A percentile compares a stretch with the other conserved stretches of the same genome.
phyloP scores from a whole-genome alignment of 2,329 filamentous ascomycete species.

The Talaromyces sp. region DNA sequence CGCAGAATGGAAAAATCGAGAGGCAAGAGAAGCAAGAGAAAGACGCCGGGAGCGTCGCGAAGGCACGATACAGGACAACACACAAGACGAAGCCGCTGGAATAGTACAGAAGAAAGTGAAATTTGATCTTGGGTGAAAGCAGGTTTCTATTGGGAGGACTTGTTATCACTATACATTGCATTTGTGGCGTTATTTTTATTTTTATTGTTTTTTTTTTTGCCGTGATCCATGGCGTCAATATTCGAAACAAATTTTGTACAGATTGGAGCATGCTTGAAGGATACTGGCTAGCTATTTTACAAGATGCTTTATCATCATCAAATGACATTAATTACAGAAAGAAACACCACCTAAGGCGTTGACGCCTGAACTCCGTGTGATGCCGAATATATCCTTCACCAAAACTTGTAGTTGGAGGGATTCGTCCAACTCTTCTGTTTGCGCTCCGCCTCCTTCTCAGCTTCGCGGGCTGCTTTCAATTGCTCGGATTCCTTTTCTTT shows the following conservation, averaged over 20 bases:
- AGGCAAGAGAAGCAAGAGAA: slow-evolving; percentile 55
- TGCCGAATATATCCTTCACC: slow-evolving; percentile 26
- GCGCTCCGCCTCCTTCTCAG: slow-evolving; percentile 32
- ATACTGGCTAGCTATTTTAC: slow-evolving; percentile 11
- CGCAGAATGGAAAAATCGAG: slow-evolving; percentile 54
- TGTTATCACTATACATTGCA: neutral
- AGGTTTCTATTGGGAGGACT: neutral
- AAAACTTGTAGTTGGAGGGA: slow-evolving; percentile 43
- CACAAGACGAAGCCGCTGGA: slow-evolving; percentile 21
- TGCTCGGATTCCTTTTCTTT: slow-evolving; percentile 50
- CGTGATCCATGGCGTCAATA: slow-evolving; percentile 4
- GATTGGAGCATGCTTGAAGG: slow-evolving; percentile 12
- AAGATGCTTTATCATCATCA: slow-evolving; percentile 7
- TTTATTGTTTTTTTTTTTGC: too few species aligned
- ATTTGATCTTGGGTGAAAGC: slow-evolving; percentile 25
- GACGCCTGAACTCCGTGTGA: slow-evolving; percentile 27
- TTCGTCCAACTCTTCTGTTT: slow-evolving; percentile 40
- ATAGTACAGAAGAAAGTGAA: slow-evolving; percentile 37
- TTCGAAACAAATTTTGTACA: slow-evolving; percentile 4
- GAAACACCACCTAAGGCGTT: slow-evolving; percentile 10
- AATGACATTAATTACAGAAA: slow-evolving; percentile 1
- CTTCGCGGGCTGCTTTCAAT: slow-evolving; percentile 31
- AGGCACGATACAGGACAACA: slow-evolving; percentile 21
- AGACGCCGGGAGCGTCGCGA: slow-evolving; percentile 50
- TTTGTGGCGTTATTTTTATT: neutral